Base-by-base conservation (phyloP, 768 basidiomycete species). In the Suillus clintonianus region DNA sequence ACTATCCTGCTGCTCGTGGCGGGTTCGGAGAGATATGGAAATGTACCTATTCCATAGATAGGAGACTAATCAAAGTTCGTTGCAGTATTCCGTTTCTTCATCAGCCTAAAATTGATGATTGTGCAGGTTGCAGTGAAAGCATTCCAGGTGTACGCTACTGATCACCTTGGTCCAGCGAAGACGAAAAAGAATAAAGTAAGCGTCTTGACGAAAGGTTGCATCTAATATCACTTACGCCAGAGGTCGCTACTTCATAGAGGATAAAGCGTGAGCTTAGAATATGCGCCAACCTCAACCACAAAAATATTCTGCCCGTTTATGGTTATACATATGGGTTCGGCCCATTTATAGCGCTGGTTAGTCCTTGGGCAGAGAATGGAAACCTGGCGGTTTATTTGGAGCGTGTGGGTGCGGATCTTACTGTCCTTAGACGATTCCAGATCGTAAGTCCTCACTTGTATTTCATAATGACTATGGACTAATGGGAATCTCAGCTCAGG, bases 191-290 rank as follows among this genome's bases (percentile, higher is more conserved):
- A 36, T 47, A 60, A 50, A 34, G 59, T 5, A 13, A 24, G 47
- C 24, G 22, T 24, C 22, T n/a, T n/a, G 42, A 47, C 7, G 27
- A 59, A 24, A 6, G 59, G 24, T 4, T 53, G n/a, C 2, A 39
- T 47, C 5, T 13, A 13, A 27, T 22, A 9, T 47, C 24, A 24
- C 11, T 47, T 13, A 47, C 6, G 13, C 47, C 22, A 47, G 47
- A 45, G 43, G 17, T 22, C 14, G 43, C 42, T 19, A 19, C 42
- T n/a, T 82, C 50, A 3, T 19, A 71, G 70, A 45, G 69, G 37
- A 60, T 71, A n/a, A 55, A 60, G 34, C 67, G 69, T 27, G 70
- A 70, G 54, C 62, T 72, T n/a, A 61, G 61, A 24, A 68, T 68
- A 19, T 71, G 71, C 68, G 62, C 58, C 43, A 17, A 48, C 34